Evolutionary conservation across 2,329 filamentous ascomycete species (phyloP), one percentile per base, ranked within the genome.

Genomic region (Stemphylium lycopersici): DNA sequence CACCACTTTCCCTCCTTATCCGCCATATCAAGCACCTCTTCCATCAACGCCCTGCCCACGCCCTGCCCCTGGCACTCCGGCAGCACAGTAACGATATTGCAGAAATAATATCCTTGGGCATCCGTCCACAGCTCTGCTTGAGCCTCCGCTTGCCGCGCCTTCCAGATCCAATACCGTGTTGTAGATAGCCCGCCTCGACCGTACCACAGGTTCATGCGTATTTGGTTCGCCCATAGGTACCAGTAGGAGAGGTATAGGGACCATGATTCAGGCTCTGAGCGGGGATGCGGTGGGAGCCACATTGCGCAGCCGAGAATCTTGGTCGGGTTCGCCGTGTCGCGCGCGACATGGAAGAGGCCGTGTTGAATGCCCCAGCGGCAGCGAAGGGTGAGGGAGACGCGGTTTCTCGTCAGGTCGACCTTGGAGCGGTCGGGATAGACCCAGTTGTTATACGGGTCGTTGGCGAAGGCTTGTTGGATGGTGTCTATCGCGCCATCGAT

Each of bases 161-260:
- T 91, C 88, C 87, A 91, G 61, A 90, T 88, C 72, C 84, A 87
- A 69, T 91, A 91, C 5, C 89, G 83, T 75, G 82, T 82, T 6
- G 87, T 82, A 53, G 84, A 87, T 3, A 91, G 76, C 0, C 89
- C 89, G 11, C 89, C 89, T 1, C 87, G 83, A 0, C 89, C 89
- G 59, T 87, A 87, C 69, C 80, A 82, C 12, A 89, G 67, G 64
- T 91, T 90, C 81, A 88, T 89, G 11, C 80, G 75, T 12, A 89
- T 77, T 65, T 91, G 88, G 39, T 82, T 80, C 48, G 85, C 72
- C 77, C 86, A 90, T 12, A 91, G 77, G n/a, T 80, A 77, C 86
- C 87, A 90, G 51, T 77, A 77, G 51, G 88, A 84, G 1, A 83
- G 68, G 81, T 86, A 90, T 43, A 85, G 80, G 20, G 77, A 74